Base-by-base conservation (phyloP, 495 filamentous ascomycete genomes). In the Xylaria flabelliformis region DNA sequence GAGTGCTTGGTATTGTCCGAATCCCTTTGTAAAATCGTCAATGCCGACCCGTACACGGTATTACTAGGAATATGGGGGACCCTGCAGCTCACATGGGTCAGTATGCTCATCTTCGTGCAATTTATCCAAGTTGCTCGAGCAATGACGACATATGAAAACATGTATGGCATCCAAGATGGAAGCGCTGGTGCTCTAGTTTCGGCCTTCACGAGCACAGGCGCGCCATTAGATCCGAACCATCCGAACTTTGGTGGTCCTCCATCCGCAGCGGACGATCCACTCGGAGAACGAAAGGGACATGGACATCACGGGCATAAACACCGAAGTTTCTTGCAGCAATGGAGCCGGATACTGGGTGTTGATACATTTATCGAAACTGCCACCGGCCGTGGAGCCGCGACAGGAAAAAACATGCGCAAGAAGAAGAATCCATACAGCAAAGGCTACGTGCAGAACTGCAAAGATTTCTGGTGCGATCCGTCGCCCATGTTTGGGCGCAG, bases 141-240 rank as follows among this genome's bases (percentile, higher is more conserved):
- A 55, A 90, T 95, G 85, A 99, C 96, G 9, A 99, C 96, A 0
- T 98, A 91, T 82, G 96, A 99, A 77, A 96, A 93, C 74, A 97
- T 98, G 94, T 85, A 89, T 66, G 90, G 92, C 56, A 84, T 93
- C 67, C 82, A 90, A 73, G 79, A 86, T 61, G 83, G 81, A 61
- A 78, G 75, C 66, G 87, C 89, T 34, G 82, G 90, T n/a, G 89
- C 91, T 7, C 84, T 97, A 65, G 91, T 90, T 24, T 91, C 92
- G 13, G 93, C 93, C 42, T 87, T 97, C 76, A 91, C 93, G 1
- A 91, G 94, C 0, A 91, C 91, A 39, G 92, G 88, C 26, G 92
- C 92, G 0, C 91, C 93, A 44, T 86, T 97, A 13, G 82, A 85
- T 70, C 80, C 84, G 0, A 80, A 80, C 39, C 80, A 81, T 50